Base-by-base conservation (phyloP, 495 filamentous ascomycete species). In the Daldinia grandis region DNA sequence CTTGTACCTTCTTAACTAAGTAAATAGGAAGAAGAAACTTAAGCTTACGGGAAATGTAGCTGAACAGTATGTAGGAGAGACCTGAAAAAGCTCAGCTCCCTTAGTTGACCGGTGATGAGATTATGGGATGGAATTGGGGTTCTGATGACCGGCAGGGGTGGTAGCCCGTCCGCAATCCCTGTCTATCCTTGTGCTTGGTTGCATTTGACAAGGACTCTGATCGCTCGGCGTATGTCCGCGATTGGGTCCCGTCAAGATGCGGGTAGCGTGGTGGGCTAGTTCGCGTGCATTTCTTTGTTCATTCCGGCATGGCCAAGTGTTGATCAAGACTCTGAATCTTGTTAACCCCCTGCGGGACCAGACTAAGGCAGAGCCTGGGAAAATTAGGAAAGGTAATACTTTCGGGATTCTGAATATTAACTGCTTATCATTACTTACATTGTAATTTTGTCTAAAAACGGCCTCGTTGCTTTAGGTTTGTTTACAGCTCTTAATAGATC, bases 161-260 rank as follows among this genome's bases (percentile, higher is more conserved):
- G 47, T 54, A 63, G 58, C 44, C 60, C 35, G 58, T 68, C 64
- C 69, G 56, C 51, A 12, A 65, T 65, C 61, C 69, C 64, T 63
- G 49, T 30, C 28, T 28, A 58, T 71, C 66, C 69, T 72, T 71
- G 64, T 70, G 59, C 62, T 15, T 31, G 73, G 69, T 65, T 75
- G 68, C 72, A 72, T 66, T 24, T 51, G 55, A 71, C 74, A 76
- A 62, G 74, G 74, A 57, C 53, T 40, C 57, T 73, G 69, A 73
- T 75, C 73, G 67, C 61, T 73, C 66, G 75, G 69, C 66, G 69
- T 62, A 38, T 72, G 72, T 57, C 74, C 64, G 63, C 64, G 65
- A 72, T 64, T 54, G 35, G 68, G 58, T 50, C 62, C 44, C 38
- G 54, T 71, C 68, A 66, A 71, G 68, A 71, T 71, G 63, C 68